A percentile compares a stretch with the other conserved stretches of the same genome.
Evolutionary conservation across 1,139 yeast genomes (phyloP).

Genomic region (Debaryomyces fabryi): DNA sequence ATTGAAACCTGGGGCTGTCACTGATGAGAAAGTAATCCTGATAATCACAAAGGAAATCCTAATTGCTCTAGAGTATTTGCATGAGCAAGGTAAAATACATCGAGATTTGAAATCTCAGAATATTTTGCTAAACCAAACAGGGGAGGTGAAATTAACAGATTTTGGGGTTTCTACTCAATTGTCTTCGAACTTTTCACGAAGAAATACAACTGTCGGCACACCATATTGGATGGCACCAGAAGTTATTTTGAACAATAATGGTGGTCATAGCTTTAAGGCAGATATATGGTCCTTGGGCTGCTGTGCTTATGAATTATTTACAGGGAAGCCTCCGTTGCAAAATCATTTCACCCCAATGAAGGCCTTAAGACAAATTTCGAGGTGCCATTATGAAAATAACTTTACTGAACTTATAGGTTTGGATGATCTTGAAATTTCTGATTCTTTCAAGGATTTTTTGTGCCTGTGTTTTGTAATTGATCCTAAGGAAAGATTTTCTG

Average conservation of each 20-base stretch:
- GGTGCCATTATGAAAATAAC: constrained; percentile 36
- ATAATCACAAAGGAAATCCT: constrained; percentile 60
- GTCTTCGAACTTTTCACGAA: constrained; percentile 71
- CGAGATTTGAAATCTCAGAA: constrained; percentile 89
- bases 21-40: constrained; percentile 52
- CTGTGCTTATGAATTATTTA: constrained; percentile 81
- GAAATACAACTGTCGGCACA: constrained; percentile 95
- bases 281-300: constrained; percentile 97
- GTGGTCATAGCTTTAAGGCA: constrained; percentile 83
- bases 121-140: constrained; percentile 63
- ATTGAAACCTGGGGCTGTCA: constrained; percentile 60
- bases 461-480: constrained; percentile 63
- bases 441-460: constrained; percentile 57
- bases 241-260: constrained; percentile 73
- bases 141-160: constrained; percentile 91
- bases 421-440: constrained; percentile 26
- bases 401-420: constrained; percentile 37
- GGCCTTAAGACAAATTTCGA: constrained; percentile 58
- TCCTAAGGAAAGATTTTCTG: constrained; percentile 61
- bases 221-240: constrained; percentile 99
- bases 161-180: constrained; percentile 94
- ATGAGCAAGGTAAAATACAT: constrained; percentile 78
- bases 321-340: constrained; percentile 81
- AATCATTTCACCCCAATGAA: constrained; percentile 75
- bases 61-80: constrained; percentile 71